Conservation (phyloP, 805 yeast species). For the Hanseniaspora lachancei region DNA sequence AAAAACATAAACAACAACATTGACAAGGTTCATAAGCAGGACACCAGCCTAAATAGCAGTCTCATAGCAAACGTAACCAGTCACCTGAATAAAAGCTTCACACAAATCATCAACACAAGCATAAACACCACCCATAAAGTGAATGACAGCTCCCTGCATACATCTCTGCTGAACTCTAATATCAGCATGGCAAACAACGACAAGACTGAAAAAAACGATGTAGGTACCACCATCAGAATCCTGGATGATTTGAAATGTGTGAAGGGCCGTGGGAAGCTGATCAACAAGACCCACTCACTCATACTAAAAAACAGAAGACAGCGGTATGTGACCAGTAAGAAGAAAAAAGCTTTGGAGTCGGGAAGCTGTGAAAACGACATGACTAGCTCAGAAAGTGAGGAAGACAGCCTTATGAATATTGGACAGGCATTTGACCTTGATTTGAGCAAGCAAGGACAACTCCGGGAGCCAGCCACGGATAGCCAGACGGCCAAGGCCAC, state of each 20-base stretch:
- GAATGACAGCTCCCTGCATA: conserved; percentile 1
- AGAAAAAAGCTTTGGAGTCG: neutral
- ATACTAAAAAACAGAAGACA: neutral
- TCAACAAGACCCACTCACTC: neutral
- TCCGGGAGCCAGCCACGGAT: neutral
- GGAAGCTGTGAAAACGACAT: neutral
- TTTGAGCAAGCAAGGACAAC: neutral
- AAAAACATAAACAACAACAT: neutral
- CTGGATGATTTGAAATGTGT: neutral
- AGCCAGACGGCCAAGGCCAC: too few species aligned
- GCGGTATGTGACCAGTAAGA: neutral
- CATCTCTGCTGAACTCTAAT: neutral
- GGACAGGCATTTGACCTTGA: neutral
- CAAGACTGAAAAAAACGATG: neutral
- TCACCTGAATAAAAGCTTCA: neutral
- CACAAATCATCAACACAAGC: neutral
- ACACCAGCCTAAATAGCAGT: neutral
- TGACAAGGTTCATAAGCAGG: neutral
- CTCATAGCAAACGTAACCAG: neutral
- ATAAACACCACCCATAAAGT: neutral
- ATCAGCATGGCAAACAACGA: neutral
- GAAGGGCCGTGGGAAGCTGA: neutral
- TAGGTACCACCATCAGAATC: neutral
- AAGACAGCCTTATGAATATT: neutral
- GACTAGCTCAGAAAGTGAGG: neutral